phyloP scores from a whole-genome alignment of 2,329 filamentous ascomycete species.

The Pseudogymnoascus sp. region DNA sequence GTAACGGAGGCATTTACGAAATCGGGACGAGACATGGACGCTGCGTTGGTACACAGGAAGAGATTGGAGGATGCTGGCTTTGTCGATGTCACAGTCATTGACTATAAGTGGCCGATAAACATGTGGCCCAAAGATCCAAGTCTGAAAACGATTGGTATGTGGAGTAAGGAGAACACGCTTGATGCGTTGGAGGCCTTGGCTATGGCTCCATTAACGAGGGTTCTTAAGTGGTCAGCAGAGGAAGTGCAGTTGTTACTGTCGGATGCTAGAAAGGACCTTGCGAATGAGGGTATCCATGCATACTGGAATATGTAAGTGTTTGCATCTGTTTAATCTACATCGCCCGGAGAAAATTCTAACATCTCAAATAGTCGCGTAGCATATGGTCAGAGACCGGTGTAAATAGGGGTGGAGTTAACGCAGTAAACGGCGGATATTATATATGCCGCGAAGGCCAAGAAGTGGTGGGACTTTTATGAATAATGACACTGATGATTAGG shows the following conservation, averaged over 20 bases:
- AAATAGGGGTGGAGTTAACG: background rate
- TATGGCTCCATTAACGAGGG: conserved; percentile 21
- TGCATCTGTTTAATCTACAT: background rate
- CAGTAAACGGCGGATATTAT: background rate
- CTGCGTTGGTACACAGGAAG: conserved; percentile 24
- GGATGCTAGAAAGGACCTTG: conserved; percentile 29
- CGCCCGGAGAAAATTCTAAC: background rate
- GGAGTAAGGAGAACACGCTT: conserved; percentile 22
- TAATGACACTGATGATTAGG: background rate
- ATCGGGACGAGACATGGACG: conserved; percentile 27
- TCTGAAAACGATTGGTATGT: conserved; percentile 18
- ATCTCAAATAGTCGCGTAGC: background rate
- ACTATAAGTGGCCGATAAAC: conserved; percentile 43
- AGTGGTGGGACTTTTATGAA: background rate
- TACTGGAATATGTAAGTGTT: conserved; percentile 16
- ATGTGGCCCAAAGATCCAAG: conserved; percentile 43
- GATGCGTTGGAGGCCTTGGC: conserved; percentile 22
- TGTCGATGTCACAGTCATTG: conserved; percentile 30
- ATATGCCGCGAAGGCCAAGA: background rate
- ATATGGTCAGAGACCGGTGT: background rate
- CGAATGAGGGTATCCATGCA: conserved; percentile 28
- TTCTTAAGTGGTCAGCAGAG: conserved; percentile 22
- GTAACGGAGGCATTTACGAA: conserved; percentile 29
- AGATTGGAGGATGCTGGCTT: conserved; percentile 20
- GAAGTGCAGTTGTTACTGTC: conserved; percentile 28